A percentile compares a stretch with the other conserved stretches of the same genome.
Evolutionary conservation across 1,284 basidiomycete species (phyloP).

Genomic region (Phaffia rhodozyma): DNA sequence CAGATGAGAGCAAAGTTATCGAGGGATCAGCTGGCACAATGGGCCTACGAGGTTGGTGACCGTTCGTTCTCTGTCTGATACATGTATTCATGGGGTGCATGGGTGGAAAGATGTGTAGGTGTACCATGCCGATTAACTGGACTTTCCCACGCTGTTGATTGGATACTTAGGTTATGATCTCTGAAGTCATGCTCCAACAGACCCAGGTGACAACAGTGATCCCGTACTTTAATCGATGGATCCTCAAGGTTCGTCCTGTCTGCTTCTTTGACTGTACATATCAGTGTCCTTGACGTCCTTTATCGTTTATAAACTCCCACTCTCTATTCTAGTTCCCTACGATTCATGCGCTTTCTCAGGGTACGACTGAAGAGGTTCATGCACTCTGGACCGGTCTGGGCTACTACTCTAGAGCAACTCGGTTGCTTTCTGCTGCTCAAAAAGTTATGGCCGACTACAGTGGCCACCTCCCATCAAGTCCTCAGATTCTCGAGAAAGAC

Average conservation of each 20-base stretch:
- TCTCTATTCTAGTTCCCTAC: constrained; percentile 55
- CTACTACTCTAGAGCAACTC: constrained; percentile 71
- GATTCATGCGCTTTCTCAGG: constrained; percentile 57
- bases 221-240: constrained; percentile 77
- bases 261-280: neutral
- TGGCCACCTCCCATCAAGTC: constrained; percentile 65
- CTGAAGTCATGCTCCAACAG: constrained; percentile 95
- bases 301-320: constrained; percentile 7
- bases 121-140: neutral
- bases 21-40: constrained; percentile 31
- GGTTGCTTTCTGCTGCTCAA: constrained; percentile 63
- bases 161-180: constrained; percentile 59
- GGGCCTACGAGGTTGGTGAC: constrained; percentile 34
- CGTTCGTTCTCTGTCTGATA: neutral
- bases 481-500: constrained; percentile 64
- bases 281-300: neutral
- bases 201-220: constrained; percentile 79
- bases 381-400: constrained; percentile 57
- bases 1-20: constrained; percentile 24
- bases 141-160: neutral
- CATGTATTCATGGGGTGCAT: neutral
- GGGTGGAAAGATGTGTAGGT: neutral
- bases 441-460: constrained; percentile 55
- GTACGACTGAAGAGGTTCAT: constrained; percentile 74
- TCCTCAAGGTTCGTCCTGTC: constrained; percentile 48